A percentile compares a stretch with the other conserved stretches of the same genome.
These are phyloP conservation scores for Apiotrichum veenhuisii DNA, from an alignment of 1,284 basidiomycete genomes.

Conservation along the genomic window DNA sequence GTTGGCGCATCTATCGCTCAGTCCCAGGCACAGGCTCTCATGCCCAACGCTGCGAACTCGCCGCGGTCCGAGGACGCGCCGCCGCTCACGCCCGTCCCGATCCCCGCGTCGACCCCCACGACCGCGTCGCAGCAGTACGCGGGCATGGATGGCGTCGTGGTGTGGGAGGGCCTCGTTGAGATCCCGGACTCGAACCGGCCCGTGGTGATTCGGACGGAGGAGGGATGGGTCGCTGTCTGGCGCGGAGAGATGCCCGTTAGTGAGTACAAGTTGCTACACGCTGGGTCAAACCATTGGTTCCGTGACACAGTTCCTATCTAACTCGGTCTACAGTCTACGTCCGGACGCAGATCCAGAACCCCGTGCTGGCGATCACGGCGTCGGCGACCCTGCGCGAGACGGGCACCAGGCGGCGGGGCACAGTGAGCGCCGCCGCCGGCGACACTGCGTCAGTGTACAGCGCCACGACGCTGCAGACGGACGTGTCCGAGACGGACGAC, in stretches of 20 bases:
- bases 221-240: constrained; percentile 71
- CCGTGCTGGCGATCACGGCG: constrained; percentile 72
- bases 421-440: constrained; percentile 16
- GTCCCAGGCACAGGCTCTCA: neutral
- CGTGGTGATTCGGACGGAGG: constrained; percentile 56
- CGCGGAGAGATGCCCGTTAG: constrained; percentile 68
- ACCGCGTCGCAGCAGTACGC: constrained; percentile 62
- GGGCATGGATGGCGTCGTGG: constrained; percentile 66
- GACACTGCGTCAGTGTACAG: constrained; percentile 27
- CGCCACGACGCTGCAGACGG: constrained; percentile 21
- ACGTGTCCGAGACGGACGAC: constrained; percentile 14
- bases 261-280: too few species aligned
- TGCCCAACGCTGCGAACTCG: too few species aligned
- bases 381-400: constrained; percentile 64
- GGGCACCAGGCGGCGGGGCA: constrained; percentile 14
- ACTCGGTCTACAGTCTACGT: constrained; percentile 59
- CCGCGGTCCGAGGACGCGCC: neutral
- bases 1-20: neutral
- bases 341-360: constrained; percentile 64
- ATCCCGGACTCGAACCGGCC: constrained; percentile 44
- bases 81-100: constrained; percentile 2
- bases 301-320: too few species aligned
- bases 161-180: constrained; percentile 53
- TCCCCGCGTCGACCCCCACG: constrained; percentile 55
- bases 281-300: too few species aligned